phyloP scores from a whole-genome alignment of 768 basidiomycete genomes.

The Podaxis sp. region DNA sequence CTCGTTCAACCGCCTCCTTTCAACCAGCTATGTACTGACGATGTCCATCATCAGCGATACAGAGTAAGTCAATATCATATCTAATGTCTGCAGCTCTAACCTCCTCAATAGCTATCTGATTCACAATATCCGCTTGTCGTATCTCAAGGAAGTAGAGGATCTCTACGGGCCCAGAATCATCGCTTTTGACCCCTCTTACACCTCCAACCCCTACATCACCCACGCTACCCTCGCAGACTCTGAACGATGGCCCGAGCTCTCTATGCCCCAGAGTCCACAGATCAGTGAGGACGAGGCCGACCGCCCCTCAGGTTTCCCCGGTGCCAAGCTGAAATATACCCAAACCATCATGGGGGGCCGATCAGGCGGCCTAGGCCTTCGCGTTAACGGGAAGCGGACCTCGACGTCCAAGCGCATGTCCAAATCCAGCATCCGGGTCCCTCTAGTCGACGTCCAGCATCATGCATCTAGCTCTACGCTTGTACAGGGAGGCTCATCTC shows the following conservation, averaged over 20 bases:
- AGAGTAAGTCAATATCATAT: slow-evolving; percentile 36
- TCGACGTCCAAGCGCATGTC: slow-evolving; percentile 55
- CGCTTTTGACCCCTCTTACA: slow-evolving; percentile 74
- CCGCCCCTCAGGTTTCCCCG: slow-evolving; percentile 48
- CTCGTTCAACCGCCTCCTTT: not conserved
- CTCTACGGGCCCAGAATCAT: slow-evolving; percentile 82
- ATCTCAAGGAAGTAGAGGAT: slow-evolving; percentile 88
- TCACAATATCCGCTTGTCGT: slow-evolving; percentile 81
- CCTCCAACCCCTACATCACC: slow-evolving; percentile 80
- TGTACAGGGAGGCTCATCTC: slow-evolving; percentile 27
- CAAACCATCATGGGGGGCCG: slow-evolving; percentile 85
- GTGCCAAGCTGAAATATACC: slow-evolving; percentile 71
- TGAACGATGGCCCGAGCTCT: slow-evolving; percentile 85
- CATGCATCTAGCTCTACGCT: slow-evolving; percentile 22
- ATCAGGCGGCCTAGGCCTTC: slow-evolving; percentile 72
- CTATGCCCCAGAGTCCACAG: slow-evolving; percentile 66
- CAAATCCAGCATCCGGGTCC: slow-evolving; percentile 26
- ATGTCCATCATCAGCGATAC: slow-evolving; percentile 71
- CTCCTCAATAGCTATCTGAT: slow-evolving; percentile 57
- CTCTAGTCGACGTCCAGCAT: slow-evolving; percentile 31
- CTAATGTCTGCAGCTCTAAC: not conserved
- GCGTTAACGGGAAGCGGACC: slow-evolving; percentile 65
- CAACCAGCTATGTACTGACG: not conserved
- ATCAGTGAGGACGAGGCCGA: slow-evolving; percentile 70
- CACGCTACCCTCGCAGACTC: slow-evolving; percentile 78